These are phyloP conservation scores for Acacia confusa DNA, from an alignment of 306 rosid species.

Conservation along the genomic window DNA sequence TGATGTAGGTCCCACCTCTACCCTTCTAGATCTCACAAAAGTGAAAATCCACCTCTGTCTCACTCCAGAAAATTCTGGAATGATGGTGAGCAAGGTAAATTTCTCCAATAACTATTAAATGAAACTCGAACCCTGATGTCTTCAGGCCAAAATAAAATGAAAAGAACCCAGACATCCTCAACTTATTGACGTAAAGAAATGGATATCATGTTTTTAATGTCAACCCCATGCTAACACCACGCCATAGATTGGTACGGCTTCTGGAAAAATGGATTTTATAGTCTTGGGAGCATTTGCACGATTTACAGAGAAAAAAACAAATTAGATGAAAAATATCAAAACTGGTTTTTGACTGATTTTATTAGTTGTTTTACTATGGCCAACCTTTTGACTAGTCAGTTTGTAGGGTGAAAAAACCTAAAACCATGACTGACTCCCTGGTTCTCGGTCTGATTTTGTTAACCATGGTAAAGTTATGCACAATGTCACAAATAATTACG, in stretches of 20 bases:
- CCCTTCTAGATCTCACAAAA: not conserved
- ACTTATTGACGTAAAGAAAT: not conserved
- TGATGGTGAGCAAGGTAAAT: not conserved
- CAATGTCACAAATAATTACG: not conserved
- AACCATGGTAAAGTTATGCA: not conserved
- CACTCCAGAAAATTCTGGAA: not conserved
- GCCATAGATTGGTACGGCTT: not conserved
- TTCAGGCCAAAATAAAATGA: not conserved
- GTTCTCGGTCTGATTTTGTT: not conserved
- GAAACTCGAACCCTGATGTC: not conserved
- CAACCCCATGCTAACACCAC: not conserved
- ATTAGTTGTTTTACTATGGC: not conserved
- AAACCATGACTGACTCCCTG: not conserved
- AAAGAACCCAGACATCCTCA: not conserved
- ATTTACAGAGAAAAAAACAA: not conserved
- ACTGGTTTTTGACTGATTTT: not conserved
- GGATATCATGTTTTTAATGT: not conserved
- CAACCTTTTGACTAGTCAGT: not conserved
- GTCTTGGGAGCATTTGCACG: not conserved
- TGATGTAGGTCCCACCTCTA: not conserved
- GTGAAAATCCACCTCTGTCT: not conserved
- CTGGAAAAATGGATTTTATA: not conserved
- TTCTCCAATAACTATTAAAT: not conserved
- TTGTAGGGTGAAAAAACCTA: not conserved
- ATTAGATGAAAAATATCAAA: not conserved